Evolutionary conservation across 2,329 filamentous ascomycete genomes (phyloP), one percentile per base, ranked within the genome.

Genomic region (Hymenoscyphus scutula): DNA sequence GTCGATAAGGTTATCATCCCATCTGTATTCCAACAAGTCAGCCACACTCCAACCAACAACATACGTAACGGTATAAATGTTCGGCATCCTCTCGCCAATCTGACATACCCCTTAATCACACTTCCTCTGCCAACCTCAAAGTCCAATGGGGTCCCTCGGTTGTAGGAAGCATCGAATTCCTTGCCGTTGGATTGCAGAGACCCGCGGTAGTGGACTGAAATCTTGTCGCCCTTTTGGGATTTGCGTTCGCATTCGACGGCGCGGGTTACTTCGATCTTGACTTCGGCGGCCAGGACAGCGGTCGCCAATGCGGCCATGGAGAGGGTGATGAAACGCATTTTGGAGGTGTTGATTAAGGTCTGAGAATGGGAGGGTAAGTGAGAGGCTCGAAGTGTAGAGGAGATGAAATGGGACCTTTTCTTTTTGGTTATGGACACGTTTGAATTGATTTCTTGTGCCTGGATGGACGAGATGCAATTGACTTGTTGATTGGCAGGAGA

Each of bases 151-250:
- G 78, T 75, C 38, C 87, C 86, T 53, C 93, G 86, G 69, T 93
- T 87, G 78, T 96, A 96, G 77, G 84, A 88, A 66, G 91, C 86
- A 78, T 97, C 94, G 74, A 98, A 98, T 75, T 95, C 81, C 65
- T 84, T 81, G 71, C 92, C 94, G 67, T 87, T 85, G 58, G 80
- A 79, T 65, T 86, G 83, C 34, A 97, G 84, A 1, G 89, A 95
- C 70, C 94, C 94, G 61, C 84, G 84, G 82, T 98, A 97, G 81
- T 97, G 92, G 72, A 97, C 92, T 61, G 87, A 81, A 74, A 97
- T 87, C 67, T 81, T 86, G 79, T 97, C 93, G 69, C 92, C 92
- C 65, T 83, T 85, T 73, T 84, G 73, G 17, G 86, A 90, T 80
- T 91, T 93, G 77, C 92, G 88, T 58, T 86, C 85, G 81, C 93